Base-by-base conservation (phyloP, 768 basidiomycete genomes). In the Suillus tomentosus region DNA sequence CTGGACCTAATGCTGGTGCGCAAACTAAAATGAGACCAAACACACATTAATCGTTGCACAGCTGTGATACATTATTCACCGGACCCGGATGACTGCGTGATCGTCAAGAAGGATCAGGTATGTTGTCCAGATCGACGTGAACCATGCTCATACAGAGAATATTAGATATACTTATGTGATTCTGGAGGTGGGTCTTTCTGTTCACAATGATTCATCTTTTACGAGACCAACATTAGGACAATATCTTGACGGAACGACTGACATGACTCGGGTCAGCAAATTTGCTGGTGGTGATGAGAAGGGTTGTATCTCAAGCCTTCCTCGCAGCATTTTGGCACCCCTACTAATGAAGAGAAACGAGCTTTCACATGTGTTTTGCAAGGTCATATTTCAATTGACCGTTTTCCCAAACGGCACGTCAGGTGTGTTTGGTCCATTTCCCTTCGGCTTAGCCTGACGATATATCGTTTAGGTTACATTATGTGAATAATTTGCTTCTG, bases 21-120 rank as follows among this genome's bases (percentile, higher is more conserved):
- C 76, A 37, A n/a, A 54, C 39, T 36, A 40, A 7, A 10, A 3
- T 40, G 19, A 24, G 34, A 60, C 15, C 14, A 37, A 65, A 9
- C 9, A 56, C 45, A 51, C 65, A 10, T 3, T 47, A 27, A 64
- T 53, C 10, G 58, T 65, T 9, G 56, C 17, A 22, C 61, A 91
- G 94, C 95, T 27, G 91, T 99, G 72, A 96, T 99, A 54, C 96
- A 99, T 73, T 99, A 99, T 76, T 80, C 82, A 3, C 95, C 96
- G 10, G 87, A 92, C 58, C 85, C 88, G 15, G 77, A 81, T 8
- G 84, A 89, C 66, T 92, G 89, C 69, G 89, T 90, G 0, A 81
- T 86, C 17, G 88, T 99, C 65, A 84, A 84, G 69, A 86, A 87
- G 71, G 88, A 94, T 53, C 86, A 92, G 79, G 89, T 90, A 66